phyloP scores from a whole-genome alignment of 441 rosid genomes.

The Rhodomyrtus psidioides region DNA sequence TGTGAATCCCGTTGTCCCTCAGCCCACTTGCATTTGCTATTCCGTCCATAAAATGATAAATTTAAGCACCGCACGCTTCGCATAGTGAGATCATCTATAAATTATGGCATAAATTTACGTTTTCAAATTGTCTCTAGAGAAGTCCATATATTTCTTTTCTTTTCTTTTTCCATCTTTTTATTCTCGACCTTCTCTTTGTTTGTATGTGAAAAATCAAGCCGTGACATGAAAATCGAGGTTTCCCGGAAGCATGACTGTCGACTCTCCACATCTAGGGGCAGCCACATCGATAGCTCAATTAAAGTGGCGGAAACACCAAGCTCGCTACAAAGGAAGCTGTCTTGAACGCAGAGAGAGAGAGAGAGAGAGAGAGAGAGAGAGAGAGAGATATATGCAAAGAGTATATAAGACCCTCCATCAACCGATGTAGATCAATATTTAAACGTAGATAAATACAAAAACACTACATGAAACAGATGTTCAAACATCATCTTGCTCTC shows the following conservation, averaged over 20 bases:
- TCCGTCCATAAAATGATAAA: neutral
- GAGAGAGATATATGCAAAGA: too few species aligned
- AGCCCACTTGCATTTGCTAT: neutral
- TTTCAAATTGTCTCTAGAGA: too few species aligned
- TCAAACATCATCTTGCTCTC: neutral
- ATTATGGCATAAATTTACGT: neutral
- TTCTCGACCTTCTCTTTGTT: neutral
- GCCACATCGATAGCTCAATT: neutral
- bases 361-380: too few species aligned
- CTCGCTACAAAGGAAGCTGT: too few species aligned
- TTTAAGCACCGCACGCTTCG: too few species aligned
- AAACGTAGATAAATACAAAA: too few species aligned
- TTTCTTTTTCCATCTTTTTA: neutral
- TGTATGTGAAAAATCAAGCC: neutral
- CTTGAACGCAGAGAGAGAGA: too few species aligned
- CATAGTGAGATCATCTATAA: neutral
- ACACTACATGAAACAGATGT: too few species aligned
- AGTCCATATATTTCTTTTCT: too few species aligned
- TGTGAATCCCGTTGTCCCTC: neutral
- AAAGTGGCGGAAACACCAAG: neutral
- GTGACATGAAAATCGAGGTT: neutral
- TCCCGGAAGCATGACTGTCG: neutral
- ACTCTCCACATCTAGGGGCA: neutral
- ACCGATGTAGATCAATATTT: too few species aligned
- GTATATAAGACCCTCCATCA: too few species aligned